These are phyloP conservation scores for Davidsoniella australis DNA, from an alignment of 2,329 filamentous ascomycete genomes.

Conservation along the genomic window DNA sequence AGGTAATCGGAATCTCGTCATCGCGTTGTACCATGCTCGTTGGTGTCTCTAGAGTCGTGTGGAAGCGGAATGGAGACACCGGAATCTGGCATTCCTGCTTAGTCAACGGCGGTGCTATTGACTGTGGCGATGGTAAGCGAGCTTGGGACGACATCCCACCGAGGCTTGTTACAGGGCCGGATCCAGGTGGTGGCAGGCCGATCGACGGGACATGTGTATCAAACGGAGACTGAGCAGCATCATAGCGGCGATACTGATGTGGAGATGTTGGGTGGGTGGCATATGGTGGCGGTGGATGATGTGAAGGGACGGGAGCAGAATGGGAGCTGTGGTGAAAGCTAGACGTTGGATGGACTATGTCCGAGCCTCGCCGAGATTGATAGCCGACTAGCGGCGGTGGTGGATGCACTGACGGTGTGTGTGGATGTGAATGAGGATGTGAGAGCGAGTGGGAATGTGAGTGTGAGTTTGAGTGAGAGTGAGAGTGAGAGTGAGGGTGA, in stretches of 20 bases:
- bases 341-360: not conserved
- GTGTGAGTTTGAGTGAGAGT: constrained; percentile 16
- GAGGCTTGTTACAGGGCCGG: not conserved
- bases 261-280: constrained; percentile 3
- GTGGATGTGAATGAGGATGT: constrained; percentile 12
- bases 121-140: not conserved
- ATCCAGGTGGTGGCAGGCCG: not conserved
- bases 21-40: constrained; percentile 88
- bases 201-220: not conserved
- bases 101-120: not conserved
- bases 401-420: not conserved
- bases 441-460: constrained; percentile 14
- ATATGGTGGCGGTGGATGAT: not conserved
- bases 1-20: constrained; percentile 91
- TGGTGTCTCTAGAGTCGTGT: constrained; percentile 77
- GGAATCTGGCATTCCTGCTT: not conserved
- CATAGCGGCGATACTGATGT: constrained; percentile 5
- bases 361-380: constrained; percentile 1
- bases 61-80: constrained; percentile 52
- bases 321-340: not conserved
- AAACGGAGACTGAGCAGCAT: not conserved
- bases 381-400: not conserved
- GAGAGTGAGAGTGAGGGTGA: constrained; percentile 14
- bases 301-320: not conserved
- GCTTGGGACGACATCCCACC: not conserved